These are phyloP conservation scores for Pleurotus salmoneostramineus DNA, from an alignment of 768 basidiomycete species.

Conservation along the genomic window DNA sequence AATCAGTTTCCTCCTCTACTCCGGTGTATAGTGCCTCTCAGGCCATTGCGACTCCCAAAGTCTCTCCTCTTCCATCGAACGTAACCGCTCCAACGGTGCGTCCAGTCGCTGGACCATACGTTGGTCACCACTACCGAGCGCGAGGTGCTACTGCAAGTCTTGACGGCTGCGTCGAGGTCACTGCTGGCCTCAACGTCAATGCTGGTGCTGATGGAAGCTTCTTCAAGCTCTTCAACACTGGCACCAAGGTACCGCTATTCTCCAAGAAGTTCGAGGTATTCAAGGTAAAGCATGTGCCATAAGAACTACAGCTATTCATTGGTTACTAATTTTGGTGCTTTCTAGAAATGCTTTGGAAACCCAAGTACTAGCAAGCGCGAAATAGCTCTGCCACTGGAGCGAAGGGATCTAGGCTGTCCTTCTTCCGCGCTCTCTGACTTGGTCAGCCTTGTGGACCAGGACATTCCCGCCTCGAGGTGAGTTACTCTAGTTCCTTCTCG, in stretches of 20 bases:
- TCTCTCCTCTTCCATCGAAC: too few relatives aligned
- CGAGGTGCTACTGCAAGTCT: background rate
- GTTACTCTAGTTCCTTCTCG: background rate
- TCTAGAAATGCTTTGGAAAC: too few relatives aligned
- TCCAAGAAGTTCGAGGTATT: conserved; percentile 27
- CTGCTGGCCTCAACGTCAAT: conserved; percentile 25
- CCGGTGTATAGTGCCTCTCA: too few relatives aligned
- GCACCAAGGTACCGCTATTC: conserved; percentile 22
- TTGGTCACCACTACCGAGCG: background rate
- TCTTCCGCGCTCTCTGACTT: background rate
- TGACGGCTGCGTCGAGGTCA: conserved; percentile 25
- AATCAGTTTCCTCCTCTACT: too few relatives aligned
- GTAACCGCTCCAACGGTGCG: too few relatives aligned
- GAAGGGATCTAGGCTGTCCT: background rate
- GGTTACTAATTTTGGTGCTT: too few relatives aligned
- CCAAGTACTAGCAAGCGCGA: too few relatives aligned
- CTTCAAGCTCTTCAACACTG: conserved; percentile 24
- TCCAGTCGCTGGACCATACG: too few relatives aligned
- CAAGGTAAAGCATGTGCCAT: conserved; percentile 16
- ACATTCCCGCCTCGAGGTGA: background rate
- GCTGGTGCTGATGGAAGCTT: conserved; percentile 26
- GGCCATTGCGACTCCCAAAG: too few relatives aligned
- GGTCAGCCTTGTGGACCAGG: background rate
- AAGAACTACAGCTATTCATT: too few relatives aligned
- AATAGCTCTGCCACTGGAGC: background rate